A percentile compares a stretch with the other conserved stretches of the same genome.
Conservation (phyloP, 768 basidiomycete species). For the Leccinellum rugosiceps region DNA sequence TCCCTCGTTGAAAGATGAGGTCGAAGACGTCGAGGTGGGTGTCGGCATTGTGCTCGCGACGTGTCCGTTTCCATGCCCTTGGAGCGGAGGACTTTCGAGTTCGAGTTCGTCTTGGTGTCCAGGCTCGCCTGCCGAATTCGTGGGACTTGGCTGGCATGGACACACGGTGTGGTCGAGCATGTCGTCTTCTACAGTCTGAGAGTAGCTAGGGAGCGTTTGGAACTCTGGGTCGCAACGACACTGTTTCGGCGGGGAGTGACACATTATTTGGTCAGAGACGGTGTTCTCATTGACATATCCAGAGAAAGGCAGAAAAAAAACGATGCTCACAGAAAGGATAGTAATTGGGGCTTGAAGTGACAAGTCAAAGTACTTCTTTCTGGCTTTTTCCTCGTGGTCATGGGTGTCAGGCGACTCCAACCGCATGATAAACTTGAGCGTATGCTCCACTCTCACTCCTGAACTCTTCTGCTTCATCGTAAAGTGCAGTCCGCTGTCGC, state of each 20-base stretch:
- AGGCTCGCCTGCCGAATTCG: neutral
- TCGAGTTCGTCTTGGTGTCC: neutral
- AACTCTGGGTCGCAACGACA: slow-evolving; percentile 83
- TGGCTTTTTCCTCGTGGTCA: slow-evolving; percentile 57
- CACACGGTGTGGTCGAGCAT: slow-evolving; percentile 28
- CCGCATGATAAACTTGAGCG: slow-evolving; percentile 76
- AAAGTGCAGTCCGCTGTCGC: slow-evolving; percentile 52
- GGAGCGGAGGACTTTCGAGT: neutral
- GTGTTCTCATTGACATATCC: neutral
- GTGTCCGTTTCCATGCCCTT: neutral
- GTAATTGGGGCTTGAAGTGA: slow-evolving; percentile 84
- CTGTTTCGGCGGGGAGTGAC: slow-evolving; percentile 31
- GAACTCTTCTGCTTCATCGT: slow-evolving; percentile 68
- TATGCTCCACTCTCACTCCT: slow-evolving; percentile 71
- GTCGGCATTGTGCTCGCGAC: neutral
- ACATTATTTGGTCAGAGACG: neutral
- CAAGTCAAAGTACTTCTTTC: slow-evolving; percentile 82
- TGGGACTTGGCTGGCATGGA: slow-evolving; percentile 36
- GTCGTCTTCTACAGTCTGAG: slow-evolving; percentile 33
- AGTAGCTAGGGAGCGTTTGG: slow-evolving; percentile 76
- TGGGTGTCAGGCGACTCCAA: slow-evolving; percentile 61
- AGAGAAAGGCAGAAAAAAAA: too few species aligned
- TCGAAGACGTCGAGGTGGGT: slow-evolving; percentile 17
- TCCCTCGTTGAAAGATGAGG: slow-evolving; percentile 30
- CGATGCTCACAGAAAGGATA: slow-evolving; percentile 72